phyloP scores from a whole-genome alignment of 2,329 filamentous ascomycete species.

The Moelleriella libera region DNA sequence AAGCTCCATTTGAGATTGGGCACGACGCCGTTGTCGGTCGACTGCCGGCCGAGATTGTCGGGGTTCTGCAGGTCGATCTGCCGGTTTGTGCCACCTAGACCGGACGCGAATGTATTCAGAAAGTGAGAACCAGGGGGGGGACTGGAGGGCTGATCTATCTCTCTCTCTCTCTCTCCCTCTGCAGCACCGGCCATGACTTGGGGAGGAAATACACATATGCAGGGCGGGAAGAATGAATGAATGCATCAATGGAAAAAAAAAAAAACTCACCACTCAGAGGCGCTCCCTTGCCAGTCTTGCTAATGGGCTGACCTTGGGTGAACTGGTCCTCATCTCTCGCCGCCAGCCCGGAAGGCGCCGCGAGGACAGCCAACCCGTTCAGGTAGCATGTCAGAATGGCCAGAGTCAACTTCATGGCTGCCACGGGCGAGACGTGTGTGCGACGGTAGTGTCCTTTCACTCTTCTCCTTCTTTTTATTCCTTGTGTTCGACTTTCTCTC shows the following conservation, averaged over 20 bases:
- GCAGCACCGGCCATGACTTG: too few species aligned
- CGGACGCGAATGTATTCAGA: background rate
- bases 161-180: too few species aligned
- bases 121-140: too few species aligned
- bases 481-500: too few species aligned
- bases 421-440: background rate
- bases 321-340: slow-evolving; percentile 20
- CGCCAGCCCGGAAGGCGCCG: slow-evolving; percentile 7
- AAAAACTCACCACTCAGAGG: slow-evolving; percentile 36
- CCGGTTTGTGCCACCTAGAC: slow-evolving; percentile 50
- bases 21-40: slow-evolving; percentile 48
- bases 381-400: slow-evolving; percentile 5
- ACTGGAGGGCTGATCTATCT: too few species aligned
- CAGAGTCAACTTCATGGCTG: slow-evolving; percentile 6
- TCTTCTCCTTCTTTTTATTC: too few species aligned
- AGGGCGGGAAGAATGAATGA: too few species aligned
- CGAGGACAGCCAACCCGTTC: slow-evolving; percentile 4
- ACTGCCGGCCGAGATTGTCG: slow-evolving; percentile 45
- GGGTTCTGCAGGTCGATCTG: slow-evolving; percentile 48
- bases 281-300: slow-evolving; percentile 41
- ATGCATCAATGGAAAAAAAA: too few species aligned
- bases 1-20: slow-evolving; percentile 59
- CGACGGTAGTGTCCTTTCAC: too few species aligned
- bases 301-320: slow-evolving; percentile 38
- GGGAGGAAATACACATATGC: too few species aligned